Evolutionary conservation across 1,284 basidiomycete genomes (phyloP).

Genomic region (Cerrena zonata): DNA sequence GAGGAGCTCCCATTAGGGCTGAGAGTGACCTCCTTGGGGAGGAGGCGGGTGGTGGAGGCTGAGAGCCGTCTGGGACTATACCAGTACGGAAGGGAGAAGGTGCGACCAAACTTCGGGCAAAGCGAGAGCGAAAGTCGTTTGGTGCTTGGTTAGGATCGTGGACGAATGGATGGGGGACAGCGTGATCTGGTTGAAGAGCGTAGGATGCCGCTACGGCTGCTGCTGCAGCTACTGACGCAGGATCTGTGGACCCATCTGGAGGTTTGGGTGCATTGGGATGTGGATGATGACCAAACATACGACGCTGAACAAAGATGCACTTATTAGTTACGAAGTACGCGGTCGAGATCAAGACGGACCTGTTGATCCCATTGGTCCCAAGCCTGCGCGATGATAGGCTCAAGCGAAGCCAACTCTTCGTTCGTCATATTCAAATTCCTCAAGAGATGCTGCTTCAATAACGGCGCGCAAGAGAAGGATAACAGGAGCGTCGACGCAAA

Average conservation of each 20-base stretch:
- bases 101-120: conserved; percentile 57
- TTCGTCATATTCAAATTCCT: conserved; percentile 66
- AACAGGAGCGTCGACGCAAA: conserved; percentile 68
- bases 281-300: conserved; percentile 7
- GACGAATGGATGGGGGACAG: conserved; percentile 18
- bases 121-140: conserved; percentile 65
- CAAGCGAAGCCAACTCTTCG: conserved; percentile 70
- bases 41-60: conserved; percentile 32
- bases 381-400: conserved; percentile 72
- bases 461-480: conserved; percentile 64
- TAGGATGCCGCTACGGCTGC: conserved; percentile 19
- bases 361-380: conserved; percentile 79
- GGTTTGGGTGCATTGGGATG: conserved; percentile 37
- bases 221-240: conserved; percentile 19
- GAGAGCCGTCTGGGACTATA: conserved; percentile 23
- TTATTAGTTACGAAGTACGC: conserved; percentile 3
- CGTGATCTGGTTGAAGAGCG: conserved; percentile 16
- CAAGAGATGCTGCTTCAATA: conserved; percentile 68
- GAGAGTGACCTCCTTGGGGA: no score
- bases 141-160: conserved; percentile 24
- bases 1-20: no score
- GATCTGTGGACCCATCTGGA: conserved; percentile 21
- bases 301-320: conserved; percentile 9
- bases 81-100: conserved; percentile 57
- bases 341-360: conserved; percentile 34